A percentile compares a stretch with the other conserved stretches of the same genome.
phyloP scores from a whole-genome alignment of 768 basidiomycete species.

The Harrya chromipes region DNA sequence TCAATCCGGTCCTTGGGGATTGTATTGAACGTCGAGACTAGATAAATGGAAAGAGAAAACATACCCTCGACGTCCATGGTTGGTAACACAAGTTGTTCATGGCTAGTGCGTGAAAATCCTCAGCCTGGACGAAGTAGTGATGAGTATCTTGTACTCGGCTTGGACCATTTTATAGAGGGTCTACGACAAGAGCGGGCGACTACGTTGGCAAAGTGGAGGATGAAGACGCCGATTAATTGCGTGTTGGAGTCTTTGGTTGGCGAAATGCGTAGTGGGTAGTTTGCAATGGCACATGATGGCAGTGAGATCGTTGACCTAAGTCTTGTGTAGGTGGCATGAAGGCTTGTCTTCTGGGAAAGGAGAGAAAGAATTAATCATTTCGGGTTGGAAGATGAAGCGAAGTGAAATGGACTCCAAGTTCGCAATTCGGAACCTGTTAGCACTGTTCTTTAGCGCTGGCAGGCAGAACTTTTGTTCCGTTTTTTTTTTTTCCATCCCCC shows the following conservation, averaged over 20 bases:
- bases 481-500: not conserved
- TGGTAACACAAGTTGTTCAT: not conserved
- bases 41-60: not conserved
- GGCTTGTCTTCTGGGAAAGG: not conserved
- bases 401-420: no score
- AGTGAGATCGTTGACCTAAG: not conserved
- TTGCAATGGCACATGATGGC: constrained; percentile 1
- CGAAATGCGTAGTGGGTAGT: not conserved
- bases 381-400: not conserved
- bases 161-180: constrained; percentile 1
- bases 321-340: not conserved
- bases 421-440: no score
- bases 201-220: not conserved
- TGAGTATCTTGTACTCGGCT: not conserved
- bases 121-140: not conserved
- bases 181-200: not conserved
- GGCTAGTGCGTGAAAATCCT: not conserved
- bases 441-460: no score
- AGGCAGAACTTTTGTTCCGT: no score
- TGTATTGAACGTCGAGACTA: not conserved
- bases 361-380: not conserved
- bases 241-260: not conserved
- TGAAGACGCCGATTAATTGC: not conserved
- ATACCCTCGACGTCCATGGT: constrained; percentile 1
- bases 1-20: constrained; percentile 1